Evolutionary conservation across 2,329 filamentous ascomycete genomes (phyloP), one percentile per base, ranked within the genome.

Genomic region (Arthroderma sp.): DNA sequence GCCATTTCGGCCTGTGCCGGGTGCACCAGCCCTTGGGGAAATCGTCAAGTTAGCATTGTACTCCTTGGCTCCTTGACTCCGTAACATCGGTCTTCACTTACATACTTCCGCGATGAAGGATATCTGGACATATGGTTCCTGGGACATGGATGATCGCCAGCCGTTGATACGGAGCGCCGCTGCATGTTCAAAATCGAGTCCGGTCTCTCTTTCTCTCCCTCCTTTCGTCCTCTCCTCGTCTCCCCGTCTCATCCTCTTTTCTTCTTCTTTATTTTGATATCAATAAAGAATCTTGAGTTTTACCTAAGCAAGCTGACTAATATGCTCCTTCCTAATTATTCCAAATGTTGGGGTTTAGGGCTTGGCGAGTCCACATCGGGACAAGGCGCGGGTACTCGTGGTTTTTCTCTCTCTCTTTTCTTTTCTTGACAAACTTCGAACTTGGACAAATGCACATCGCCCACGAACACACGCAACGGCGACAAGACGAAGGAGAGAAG

Each of bases 1-100:
- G 44, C 44, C 44, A 51, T n/a, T 51, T 51, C 44, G 44, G 44
- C 44, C 44, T 51, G 44, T 51, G 28, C 44, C 44, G 44, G 44
- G 23, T 31, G 44, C 44, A 51, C 44, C 23, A 33, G 44, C 44
- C 23, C 7, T 31, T 23, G 28, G 44, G 28, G 23, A 51, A 13
- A 51, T 51, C 44, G 44, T 44, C 41, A 44, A 19, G 15, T 21
- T 25, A 44, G n/a, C n/a, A n/a, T n/a, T n/a, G n/a, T n/a, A n/a
- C n/a, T n/a, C n/a, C n/a, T n/a, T n/a, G 15, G 19, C 41, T 44
- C 41, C 41, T n/a, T 25, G 41, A 23, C 41, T 21, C 41, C 41
- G 25, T 19, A 21, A 25, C 41, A 43, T 43, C 17, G 39, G 8
- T 44, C 19, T 44, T 44, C 17, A 21, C n/a, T n/a, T n/a, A n/a